Conservation (phyloP, 371 early-diverging fungal species). For the Smittium mucronatum region DNA sequence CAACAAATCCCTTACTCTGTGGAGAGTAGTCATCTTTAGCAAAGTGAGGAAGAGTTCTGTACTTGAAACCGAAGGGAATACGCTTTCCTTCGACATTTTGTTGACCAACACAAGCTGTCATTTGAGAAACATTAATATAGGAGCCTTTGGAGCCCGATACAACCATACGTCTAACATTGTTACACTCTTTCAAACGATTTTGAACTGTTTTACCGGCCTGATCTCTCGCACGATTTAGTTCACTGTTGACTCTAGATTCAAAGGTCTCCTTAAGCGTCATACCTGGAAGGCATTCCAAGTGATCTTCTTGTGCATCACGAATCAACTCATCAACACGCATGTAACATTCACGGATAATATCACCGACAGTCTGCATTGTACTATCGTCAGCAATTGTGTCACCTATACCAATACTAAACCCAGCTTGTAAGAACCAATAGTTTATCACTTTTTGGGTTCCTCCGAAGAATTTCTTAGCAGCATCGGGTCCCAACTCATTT, state of each 20-base stretch:
- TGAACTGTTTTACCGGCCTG: constrained; percentile 89
- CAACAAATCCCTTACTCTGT: constrained; percentile 95
- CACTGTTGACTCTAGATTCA: constrained; percentile 82
- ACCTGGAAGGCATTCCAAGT: constrained; percentile 88
- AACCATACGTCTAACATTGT: constrained; percentile 99
- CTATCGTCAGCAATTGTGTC: constrained; percentile 91
- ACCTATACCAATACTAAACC: constrained; percentile 98
- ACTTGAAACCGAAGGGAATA: constrained; percentile 96
- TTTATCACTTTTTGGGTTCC: constrained; percentile 93
- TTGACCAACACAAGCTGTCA: constrained; percentile 99
- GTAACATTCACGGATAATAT: constrained; percentile 76
- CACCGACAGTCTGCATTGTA: constrained; percentile 78
- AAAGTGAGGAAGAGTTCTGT: constrained; percentile 97
- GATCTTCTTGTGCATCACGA: constrained; percentile 68
- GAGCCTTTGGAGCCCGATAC: constrained; percentile 98
- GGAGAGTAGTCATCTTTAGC: constrained; percentile 97
- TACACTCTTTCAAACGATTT: constrained; percentile 74
- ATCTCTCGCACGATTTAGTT: constrained; percentile 94
- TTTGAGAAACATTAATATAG: constrained; percentile 97
- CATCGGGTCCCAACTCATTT: constrained; percentile 89
- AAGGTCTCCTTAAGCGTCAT: constrained; percentile 96
- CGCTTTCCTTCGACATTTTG: constrained; percentile 99
- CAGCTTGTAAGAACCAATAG: constrained; percentile 88
- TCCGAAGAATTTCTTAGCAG: constrained; percentile 87
- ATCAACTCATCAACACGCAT: constrained; percentile 78